Evolutionary conservation across 352 stramenopile species (phyloP), one percentile per base, ranked within the genome.

Genomic region (Pythium sp.): DNA sequence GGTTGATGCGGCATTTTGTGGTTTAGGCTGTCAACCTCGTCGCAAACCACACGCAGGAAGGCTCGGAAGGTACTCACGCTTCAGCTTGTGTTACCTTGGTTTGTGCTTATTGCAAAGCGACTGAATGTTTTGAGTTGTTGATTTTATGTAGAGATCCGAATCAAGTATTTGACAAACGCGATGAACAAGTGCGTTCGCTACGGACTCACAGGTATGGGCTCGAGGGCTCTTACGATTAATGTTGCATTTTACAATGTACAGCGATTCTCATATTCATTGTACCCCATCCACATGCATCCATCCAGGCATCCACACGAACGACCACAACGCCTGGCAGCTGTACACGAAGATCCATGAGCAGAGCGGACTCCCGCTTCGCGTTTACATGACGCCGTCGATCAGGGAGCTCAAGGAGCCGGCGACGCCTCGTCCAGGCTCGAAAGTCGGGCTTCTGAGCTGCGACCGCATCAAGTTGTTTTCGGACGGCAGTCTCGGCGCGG

Each of bases 381-480:
- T 97, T 32, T 92, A 91, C 61, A 69, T 94, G 58, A 96, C 89
- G 12, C 81, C 84, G 6, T 80, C 78, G 9, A 86, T 91, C 61
- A 72, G 87, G 32, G 89, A 95, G 51, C 62, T 94, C 32, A 70
- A 72, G 22, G 74, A 88, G 14, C n/a, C 72, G 3, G 64, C 65
- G 20, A 87, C 72, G 0, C 80, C 81, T 3, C 72, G 71, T 36
- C 64, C 82, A n/a, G 78, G 76, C 3, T 72, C 73, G 24, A 74
- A 71, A 12, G 65, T 82, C 26, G 82, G 77, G 1, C 70, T 97
- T 32, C 57, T 97, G 14, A 86, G 79, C 8, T 94, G 89, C 59
- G 83, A 96, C 58, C 86, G 91, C 28, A 82, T 97, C 67, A 97
- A 97, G 67, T 78, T 97, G 55, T 97, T 95, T 61, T 87, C 82